Conservation (phyloP, 176 grass and related monocot genomes). For the Avena eriantha region DNA sequence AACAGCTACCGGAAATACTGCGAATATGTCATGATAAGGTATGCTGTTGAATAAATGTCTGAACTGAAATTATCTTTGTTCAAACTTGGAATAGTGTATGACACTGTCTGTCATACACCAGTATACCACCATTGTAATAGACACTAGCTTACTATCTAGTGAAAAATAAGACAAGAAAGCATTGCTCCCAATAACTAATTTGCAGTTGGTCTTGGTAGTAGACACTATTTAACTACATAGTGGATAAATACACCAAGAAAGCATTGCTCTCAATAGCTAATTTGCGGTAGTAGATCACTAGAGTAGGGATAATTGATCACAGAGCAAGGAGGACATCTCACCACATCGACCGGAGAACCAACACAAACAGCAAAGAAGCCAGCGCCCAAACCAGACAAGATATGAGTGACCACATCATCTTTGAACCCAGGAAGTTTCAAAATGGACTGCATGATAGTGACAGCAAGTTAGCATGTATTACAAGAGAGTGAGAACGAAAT, state of each 20-base stretch:
- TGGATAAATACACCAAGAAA: neutral
- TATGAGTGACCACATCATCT: conserved; percentile 87
- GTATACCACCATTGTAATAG: neutral
- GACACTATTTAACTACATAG: neutral
- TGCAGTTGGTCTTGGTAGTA: neutral
- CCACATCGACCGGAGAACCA: conserved; percentile 96
- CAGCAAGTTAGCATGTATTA: neutral
- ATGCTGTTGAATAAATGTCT: neutral
- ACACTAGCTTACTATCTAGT: neutral
- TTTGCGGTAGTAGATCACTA: conserved; percentile 9
- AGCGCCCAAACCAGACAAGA: conserved; percentile 84
- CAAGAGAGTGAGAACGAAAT: conserved; percentile 1
- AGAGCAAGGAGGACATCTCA: conserved; percentile 43
- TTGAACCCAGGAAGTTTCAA: conserved; percentile 92
- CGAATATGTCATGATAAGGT: conserved; percentile 6
- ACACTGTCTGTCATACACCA: neutral
- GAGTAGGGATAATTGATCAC: neutral
- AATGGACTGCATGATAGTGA: conserved; percentile 64
- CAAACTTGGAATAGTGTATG: neutral
- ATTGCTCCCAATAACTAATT: neutral
- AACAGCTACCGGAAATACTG: neutral
- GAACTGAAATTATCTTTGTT: neutral
- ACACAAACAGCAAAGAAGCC: conserved; percentile 98
- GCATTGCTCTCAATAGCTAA: neutral
- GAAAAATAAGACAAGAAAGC: neutral